Conservation (phyloP, 805 yeast genomes). For the Nakazawaea pomicola region DNA sequence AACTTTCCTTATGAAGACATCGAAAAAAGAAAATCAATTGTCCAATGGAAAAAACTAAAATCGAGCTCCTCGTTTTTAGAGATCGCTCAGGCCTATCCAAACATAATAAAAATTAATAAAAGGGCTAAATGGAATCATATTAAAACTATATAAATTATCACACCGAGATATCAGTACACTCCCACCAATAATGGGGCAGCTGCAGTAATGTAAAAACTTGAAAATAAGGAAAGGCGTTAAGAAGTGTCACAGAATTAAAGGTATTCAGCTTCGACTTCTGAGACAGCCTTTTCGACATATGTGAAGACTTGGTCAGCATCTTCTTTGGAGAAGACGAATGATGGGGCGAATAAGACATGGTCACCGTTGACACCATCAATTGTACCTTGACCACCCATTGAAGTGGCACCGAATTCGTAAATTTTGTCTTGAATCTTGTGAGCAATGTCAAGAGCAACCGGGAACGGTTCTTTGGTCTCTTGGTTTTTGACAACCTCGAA, state of each 20-base stretch:
- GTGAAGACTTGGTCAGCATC: conserved; percentile 33
- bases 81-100: too few species aligned
- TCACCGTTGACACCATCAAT: conserved; percentile 37
- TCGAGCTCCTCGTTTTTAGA: too few species aligned
- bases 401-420: conserved; percentile 35
- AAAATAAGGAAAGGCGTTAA: too few species aligned
- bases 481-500: conserved; percentile 45
- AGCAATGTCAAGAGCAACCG: conserved; percentile 24
- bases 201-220: too few species aligned
- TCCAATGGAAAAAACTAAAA: too few species aligned
- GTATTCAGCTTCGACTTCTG: conserved; percentile 26
- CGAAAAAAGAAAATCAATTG: too few species aligned
- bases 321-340: conserved; percentile 33
- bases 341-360: conserved; percentile 41
- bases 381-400: conserved; percentile 36
- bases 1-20: too few species aligned
- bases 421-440: conserved; percentile 29
- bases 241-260: background rate
- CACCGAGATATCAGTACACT: too few species aligned
- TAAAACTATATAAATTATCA: too few species aligned
- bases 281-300: conserved; percentile 34
- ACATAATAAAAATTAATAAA: too few species aligned
- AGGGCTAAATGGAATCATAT: too few species aligned
- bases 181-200: too few species aligned
- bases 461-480: conserved; percentile 41